A percentile compares a stretch with the other conserved stretches of the same genome.
Conservation (phyloP, 495 filamentous ascomycete species). For the Penicillium verhagenii region DNA sequence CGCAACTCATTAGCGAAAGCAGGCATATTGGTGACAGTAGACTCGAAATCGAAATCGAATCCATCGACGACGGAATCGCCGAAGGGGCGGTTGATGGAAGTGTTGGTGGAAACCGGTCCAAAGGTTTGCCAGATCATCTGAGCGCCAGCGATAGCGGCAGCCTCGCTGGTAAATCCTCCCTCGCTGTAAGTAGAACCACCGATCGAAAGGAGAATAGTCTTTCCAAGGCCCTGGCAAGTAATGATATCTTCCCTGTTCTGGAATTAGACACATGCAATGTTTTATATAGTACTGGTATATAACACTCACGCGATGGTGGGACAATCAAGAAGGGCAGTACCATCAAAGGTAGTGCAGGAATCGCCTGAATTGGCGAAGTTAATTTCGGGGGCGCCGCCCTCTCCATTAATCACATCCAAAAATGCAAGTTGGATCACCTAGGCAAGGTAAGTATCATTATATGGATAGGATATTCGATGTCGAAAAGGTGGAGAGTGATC, state of each 20-base stretch:
- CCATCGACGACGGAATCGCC: slow-evolving; percentile 66
- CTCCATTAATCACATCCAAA: slow-evolving; percentile 51
- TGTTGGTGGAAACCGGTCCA: slow-evolving; percentile 37
- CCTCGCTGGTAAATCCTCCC: slow-evolving; percentile 55
- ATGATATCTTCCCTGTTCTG: slow-evolving; percentile 52
- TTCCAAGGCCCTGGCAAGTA: slow-evolving; percentile 61
- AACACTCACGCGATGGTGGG: slow-evolving; percentile 60
- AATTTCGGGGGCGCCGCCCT: slow-evolving; percentile 48
- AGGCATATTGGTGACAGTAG: slow-evolving; percentile 46
- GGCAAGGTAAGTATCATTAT: slow-evolving; percentile 4
- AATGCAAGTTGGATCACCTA: slow-evolving; percentile 64
- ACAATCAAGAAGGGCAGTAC: slow-evolving; percentile 56
- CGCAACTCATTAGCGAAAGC: slow-evolving; percentile 58
- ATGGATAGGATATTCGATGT: not conserved
- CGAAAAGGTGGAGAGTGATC: not conserved
- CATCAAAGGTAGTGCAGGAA: slow-evolving; percentile 55
- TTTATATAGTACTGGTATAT: not conserved
- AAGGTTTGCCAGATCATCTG: slow-evolving; percentile 66
- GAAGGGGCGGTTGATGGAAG: slow-evolving; percentile 55
- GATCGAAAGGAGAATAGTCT: slow-evolving; percentile 66
- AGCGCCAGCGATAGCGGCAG: slow-evolving; percentile 54
- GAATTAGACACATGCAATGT: slow-evolving; percentile 17
- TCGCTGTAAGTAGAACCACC: slow-evolving; percentile 63
- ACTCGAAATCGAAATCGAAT: slow-evolving; percentile 70
- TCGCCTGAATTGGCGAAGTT: slow-evolving; percentile 63